A percentile compares a stretch with the other conserved stretches of the same genome.
Conservation (phyloP, 2,329 filamentous ascomycete species). For the Pyrenophora seminiperda region DNA sequence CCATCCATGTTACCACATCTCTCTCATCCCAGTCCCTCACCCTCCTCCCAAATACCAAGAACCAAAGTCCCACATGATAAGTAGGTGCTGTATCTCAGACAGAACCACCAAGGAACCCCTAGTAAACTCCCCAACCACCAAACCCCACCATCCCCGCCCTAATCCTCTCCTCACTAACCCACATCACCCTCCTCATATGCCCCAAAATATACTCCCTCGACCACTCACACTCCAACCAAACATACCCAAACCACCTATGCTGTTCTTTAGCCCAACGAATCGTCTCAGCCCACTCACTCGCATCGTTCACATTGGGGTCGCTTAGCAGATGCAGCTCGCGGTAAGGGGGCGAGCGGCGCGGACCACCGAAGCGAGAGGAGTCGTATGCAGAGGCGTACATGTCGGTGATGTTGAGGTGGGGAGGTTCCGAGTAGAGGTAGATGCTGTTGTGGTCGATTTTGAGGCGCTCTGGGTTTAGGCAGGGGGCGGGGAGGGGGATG, state of each 20-base stretch:
- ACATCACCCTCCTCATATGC: constrained; percentile 23
- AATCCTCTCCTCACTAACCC: constrained; percentile 34
- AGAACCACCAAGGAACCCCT: no score
- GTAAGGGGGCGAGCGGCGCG: constrained; percentile 26
- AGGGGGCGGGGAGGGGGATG: constrained; percentile 22
- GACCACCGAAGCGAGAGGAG: constrained; percentile 24
- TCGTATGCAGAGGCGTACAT: constrained; percentile 25
- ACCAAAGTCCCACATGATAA: no score
- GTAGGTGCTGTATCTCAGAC: no score
- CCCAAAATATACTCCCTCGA: constrained; percentile 31
- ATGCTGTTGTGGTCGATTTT: constrained; percentile 24
- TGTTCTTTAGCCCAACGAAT: constrained; percentile 43
- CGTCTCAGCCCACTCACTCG: constrained; percentile 41
- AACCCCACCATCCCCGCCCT: no score
- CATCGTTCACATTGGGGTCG: constrained; percentile 20
- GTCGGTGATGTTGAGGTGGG: not conserved
- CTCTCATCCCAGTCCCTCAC: no score
- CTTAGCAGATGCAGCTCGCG: constrained; percentile 36
- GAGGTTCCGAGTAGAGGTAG: constrained; percentile 23
- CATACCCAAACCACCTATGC: constrained; percentile 20
- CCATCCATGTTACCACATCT: no score
- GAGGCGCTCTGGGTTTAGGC: constrained; percentile 23
- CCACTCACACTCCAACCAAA: constrained; percentile 38
- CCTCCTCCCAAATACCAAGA: no score
- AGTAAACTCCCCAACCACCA: no score